Conservation (phyloP, 495 filamentous ascomycete genomes). For the Penicillium parvum region DNA sequence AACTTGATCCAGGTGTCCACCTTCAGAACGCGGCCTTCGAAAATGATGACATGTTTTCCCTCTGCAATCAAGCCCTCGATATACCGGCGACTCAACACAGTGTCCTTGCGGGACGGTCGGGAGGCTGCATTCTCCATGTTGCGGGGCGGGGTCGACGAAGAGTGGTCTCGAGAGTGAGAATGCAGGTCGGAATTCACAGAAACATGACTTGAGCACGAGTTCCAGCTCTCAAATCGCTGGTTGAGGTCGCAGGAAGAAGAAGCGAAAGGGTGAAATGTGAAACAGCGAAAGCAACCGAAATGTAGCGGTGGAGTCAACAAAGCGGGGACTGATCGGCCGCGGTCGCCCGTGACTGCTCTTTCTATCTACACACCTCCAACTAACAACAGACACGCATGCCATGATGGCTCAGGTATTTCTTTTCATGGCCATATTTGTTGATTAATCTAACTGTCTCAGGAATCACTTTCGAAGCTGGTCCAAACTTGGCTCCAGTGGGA, state of each 20-base stretch:
- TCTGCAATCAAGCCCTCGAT: slow-evolving; percentile 86
- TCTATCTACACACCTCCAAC: no score
- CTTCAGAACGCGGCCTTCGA: slow-evolving; percentile 76
- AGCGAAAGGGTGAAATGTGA: neutral
- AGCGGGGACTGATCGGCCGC: slow-evolving; percentile 22
- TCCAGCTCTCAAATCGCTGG: neutral
- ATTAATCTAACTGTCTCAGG: slow-evolving; percentile 21
- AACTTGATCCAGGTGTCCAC: slow-evolving; percentile 82
- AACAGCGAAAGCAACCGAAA: slow-evolving; percentile 9
- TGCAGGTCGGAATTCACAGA: neutral
- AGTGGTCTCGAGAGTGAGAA: neutral
- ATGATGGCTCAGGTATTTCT: slow-evolving; percentile 21
- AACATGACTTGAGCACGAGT: neutral
- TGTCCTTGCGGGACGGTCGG: slow-evolving; percentile 40
- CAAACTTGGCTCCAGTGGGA: slow-evolving; percentile 63
- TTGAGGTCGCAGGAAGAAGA: neutral
- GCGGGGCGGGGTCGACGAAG: slow-evolving; percentile 2
- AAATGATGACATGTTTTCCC: slow-evolving; percentile 75
- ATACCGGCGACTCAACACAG: slow-evolving; percentile 62
- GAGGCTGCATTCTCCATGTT: slow-evolving; percentile 18
- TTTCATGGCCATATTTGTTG: neutral
- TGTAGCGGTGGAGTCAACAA: slow-evolving; percentile 17
- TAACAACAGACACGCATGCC: slow-evolving; percentile 9
- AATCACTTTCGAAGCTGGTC: slow-evolving; percentile 32
- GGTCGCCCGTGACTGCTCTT: slow-evolving; percentile 12